Evolutionary conservation across 164 flowering plant genomes (phyloP).

Genomic region (Annona squamosa): DNA sequence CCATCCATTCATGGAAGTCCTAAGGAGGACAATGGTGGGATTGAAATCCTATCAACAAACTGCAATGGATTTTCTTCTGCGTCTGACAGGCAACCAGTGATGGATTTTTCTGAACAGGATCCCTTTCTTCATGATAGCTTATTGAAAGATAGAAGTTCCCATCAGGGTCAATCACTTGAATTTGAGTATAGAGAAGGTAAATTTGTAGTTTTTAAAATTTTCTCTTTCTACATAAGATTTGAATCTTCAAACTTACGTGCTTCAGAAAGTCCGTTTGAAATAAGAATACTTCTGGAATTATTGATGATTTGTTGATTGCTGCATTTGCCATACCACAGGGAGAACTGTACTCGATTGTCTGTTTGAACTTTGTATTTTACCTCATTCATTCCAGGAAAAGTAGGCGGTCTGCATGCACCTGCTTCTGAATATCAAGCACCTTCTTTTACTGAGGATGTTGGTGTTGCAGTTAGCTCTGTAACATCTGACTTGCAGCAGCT

Average conservation of each 20-base stretch:
- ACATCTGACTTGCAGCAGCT: slow-evolving; percentile 58
- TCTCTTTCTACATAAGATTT: no score
- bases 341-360: no score
- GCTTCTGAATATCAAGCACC: slow-evolving; percentile 13
- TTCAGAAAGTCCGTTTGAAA: no score
- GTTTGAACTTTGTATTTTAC: no score
- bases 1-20: slow-evolving; percentile 25
- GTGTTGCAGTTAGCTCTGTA: slow-evolving; percentile 44
- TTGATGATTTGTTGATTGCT: neutral
- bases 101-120: slow-evolving; percentile 38
- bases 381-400: slow-evolving; percentile 11
- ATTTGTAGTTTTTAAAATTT: neutral
- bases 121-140: slow-evolving; percentile 46
- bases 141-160: slow-evolving; percentile 35
- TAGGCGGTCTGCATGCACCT: slow-evolving; percentile 11
- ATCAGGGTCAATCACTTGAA: slow-evolving; percentile 38
- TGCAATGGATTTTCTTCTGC: slow-evolving; percentile 30
- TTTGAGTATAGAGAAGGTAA: slow-evolving; percentile 61
- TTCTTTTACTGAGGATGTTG: slow-evolving; percentile 49
- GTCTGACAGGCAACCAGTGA: slow-evolving; percentile 38
- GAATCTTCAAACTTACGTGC: no score
- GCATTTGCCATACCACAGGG: no score
- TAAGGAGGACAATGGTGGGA: slow-evolving; percentile 26
- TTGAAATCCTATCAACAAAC: slow-evolving; percentile 23
- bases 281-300: neutral